These are phyloP conservation scores for Penicillium turbatum DNA, from an alignment of 495 filamentous ascomycete species.

Conservation along the genomic window DNA sequence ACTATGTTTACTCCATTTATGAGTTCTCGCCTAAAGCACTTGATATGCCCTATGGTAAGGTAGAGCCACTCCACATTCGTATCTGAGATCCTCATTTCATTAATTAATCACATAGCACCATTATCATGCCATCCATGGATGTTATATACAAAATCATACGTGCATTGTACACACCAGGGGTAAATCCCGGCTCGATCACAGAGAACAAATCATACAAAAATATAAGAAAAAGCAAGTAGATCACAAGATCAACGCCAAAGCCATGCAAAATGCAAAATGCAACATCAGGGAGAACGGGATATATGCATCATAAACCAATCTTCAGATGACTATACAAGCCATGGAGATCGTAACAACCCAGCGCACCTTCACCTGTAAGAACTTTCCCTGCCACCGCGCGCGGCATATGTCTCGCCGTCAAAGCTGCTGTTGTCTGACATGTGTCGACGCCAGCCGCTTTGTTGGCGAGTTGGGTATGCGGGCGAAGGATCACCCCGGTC, in stretches of 20 bases:
- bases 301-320: constrained; percentile 1
- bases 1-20: background rate
- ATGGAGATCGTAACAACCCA: background rate
- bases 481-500: constrained; percentile 10
- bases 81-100: constrained; percentile 3
- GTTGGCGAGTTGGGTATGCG: constrained; percentile 11
- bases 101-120: constrained; percentile 25
- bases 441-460: constrained; percentile 36
- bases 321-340: background rate
- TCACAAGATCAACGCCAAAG: constrained; percentile 4
- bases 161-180: background rate
- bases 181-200: background rate
- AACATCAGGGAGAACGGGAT: background rate
- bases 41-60: no score
- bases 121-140: constrained; percentile 24
- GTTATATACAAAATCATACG: constrained; percentile 22
- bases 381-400: constrained; percentile 9
- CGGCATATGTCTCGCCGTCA: constrained; percentile 12
- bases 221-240: background rate
- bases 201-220: background rate
- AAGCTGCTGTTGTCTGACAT: constrained; percentile 23
- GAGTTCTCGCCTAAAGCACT: no score
- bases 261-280: background rate
- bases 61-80: background rate
- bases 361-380: constrained; percentile 18